phyloP scores from a whole-genome alignment of 2,329 filamentous ascomycete genomes.

The Pseudogymnoascus sp. region DNA sequence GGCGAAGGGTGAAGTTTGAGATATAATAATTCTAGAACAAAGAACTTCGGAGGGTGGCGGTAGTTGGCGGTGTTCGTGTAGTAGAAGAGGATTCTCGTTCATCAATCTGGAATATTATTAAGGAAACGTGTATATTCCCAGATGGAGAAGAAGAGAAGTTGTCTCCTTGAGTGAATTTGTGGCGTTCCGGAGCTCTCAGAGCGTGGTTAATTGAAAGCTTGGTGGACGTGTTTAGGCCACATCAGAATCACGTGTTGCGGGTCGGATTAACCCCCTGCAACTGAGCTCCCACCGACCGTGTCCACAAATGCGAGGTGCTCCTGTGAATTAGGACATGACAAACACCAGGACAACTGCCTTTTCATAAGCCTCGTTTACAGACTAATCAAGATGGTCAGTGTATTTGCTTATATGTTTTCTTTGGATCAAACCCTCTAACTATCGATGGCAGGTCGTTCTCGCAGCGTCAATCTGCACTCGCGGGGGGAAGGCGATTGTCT shows the following conservation, averaged over 20 bases:
- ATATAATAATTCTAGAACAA: background rate
- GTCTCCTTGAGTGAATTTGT: background rate
- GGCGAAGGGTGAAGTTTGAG: background rate
- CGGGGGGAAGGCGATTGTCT: constrained; percentile 96
- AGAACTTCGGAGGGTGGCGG: background rate
- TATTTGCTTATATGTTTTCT: background rate
- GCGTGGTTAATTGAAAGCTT: background rate
- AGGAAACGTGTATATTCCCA: background rate
- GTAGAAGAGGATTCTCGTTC: too few species aligned
- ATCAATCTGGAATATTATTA: background rate
- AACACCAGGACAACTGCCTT: background rate
- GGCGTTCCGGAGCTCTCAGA: background rate
- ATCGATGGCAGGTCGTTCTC: constrained; percentile 70
- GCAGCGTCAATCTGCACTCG: constrained; percentile 98
- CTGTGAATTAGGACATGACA: background rate
- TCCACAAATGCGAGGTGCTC: constrained; percentile 6
- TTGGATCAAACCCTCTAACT: constrained; percentile 15
- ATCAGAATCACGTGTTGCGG: background rate
- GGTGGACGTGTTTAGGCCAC: background rate
- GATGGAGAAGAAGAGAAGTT: background rate
- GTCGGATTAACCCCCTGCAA: constrained; percentile 6
- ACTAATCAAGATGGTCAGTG: constrained; percentile 7
- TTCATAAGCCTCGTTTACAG: constrained; percentile 5
- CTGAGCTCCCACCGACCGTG: constrained; percentile 7
- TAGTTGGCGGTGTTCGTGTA: background rate